These are phyloP conservation scores for Symbiodinium natans DNA, from an alignment of 73 alveolate species.

Conservation along the genomic window DNA sequence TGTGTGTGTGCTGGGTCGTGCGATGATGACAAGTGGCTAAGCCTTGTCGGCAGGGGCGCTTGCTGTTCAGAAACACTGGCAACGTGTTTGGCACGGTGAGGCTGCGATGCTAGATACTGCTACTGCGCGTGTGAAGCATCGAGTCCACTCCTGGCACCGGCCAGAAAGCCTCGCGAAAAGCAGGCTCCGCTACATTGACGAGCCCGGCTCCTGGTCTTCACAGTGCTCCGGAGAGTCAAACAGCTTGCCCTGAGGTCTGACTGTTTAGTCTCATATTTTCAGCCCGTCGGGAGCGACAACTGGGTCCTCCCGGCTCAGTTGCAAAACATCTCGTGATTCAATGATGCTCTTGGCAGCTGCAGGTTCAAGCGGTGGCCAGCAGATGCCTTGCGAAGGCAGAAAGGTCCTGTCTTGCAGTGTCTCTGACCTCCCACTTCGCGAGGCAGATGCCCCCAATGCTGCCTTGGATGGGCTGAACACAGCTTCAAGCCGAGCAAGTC, in stretches of 20 bases:
- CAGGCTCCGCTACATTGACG: background rate
- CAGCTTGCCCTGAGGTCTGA: background rate
- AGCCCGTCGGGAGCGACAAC: background rate
- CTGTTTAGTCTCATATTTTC: background rate
- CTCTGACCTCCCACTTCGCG: background rate
- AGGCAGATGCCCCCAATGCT: background rate
- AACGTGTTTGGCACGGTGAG: slow-evolving; percentile 40
- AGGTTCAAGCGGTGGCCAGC: background rate
- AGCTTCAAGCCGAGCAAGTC: background rate
- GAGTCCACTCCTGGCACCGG: too few species aligned
- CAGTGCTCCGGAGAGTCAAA: background rate
- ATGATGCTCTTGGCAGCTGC: background rate
- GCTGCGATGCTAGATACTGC: too few species aligned
- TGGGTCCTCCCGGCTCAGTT: background rate
- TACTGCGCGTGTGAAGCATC: background rate
- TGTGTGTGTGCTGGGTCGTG: too few species aligned
- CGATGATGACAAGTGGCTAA: too few species aligned
- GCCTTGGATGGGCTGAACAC: background rate
- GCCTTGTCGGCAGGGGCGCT: slow-evolving; percentile 47
- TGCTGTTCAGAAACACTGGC: slow-evolving; percentile 38
- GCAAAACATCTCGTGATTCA: background rate
- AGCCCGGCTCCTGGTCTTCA: background rate
- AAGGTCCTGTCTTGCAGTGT: too few species aligned
- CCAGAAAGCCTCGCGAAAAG: background rate
- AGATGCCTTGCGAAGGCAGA: background rate